phyloP scores from a whole-genome alignment of 225 moss, liverwort and hornwort species.

The Lunularia cruciata region DNA sequence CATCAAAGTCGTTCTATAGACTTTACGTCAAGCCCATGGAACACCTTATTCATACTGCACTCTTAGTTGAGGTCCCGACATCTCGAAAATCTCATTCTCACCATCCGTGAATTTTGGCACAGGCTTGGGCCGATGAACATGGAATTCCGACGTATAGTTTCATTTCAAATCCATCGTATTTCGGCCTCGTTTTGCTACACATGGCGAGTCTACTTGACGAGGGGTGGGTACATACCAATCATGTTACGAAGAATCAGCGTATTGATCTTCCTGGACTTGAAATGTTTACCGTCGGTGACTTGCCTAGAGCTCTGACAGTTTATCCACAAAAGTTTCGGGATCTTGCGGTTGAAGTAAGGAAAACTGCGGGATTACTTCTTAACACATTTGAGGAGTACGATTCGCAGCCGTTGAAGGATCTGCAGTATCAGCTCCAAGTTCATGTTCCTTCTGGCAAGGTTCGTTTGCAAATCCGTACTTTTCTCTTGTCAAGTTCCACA shows the following conservation, averaged over 20 bases:
- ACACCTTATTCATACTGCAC: too few relatives aligned
- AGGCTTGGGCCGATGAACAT: conserved; percentile 16
- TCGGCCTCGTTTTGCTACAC: conserved; percentile 13
- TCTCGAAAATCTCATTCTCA: too few relatives aligned
- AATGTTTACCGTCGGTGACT: conserved; percentile 4
- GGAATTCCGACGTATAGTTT: conserved; percentile 1
- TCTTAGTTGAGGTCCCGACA: too few relatives aligned
- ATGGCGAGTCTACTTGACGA: not conserved
- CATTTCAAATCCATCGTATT: not conserved
- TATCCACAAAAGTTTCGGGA: not conserved
- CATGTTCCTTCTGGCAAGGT: not conserved
- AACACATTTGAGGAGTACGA: conserved; percentile 44
- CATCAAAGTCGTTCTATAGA: too few relatives aligned
- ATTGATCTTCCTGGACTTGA: conserved; percentile 3
- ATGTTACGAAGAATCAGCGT: not conserved
- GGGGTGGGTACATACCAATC: not conserved
- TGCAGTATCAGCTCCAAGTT: conserved; percentile 21
- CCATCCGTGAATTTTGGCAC: not conserved
- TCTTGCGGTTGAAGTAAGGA: not conserved
- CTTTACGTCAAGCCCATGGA: too few relatives aligned
- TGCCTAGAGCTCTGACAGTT: not conserved
- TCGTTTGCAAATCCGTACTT: not conserved
- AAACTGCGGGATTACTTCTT: conserved; percentile 18
- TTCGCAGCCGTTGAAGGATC: conserved; percentile 5
- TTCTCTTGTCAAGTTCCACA: too few relatives aligned